These are phyloP conservation scores for Juncus inflexus DNA, from an alignment of 176 grass and related monocot genomes.

Conservation along the genomic window DNA sequence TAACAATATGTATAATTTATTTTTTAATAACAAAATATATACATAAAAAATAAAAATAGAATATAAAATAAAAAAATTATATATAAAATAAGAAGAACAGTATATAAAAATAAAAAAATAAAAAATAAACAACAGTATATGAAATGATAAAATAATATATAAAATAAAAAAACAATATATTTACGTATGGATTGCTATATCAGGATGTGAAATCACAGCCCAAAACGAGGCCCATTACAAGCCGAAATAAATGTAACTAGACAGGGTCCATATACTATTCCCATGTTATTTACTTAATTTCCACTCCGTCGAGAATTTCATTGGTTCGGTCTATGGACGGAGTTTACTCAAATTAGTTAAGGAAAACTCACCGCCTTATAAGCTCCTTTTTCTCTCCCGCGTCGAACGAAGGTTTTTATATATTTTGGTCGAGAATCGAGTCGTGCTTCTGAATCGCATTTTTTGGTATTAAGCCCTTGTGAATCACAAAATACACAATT, in stretches of 20 bases:
- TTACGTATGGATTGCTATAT: too few species aligned
- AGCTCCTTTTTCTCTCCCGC: background rate
- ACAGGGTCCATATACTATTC: background rate
- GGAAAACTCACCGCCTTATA: constrained; percentile 5
- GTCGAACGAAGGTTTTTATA: background rate
- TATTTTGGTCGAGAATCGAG: background rate
- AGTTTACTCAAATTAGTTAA: background rate
- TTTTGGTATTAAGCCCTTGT: background rate
- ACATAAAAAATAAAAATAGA: too few species aligned
- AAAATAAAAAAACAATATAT: too few species aligned
- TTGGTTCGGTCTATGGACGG: background rate
- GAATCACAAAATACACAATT: background rate
- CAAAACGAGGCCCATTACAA: too few species aligned
- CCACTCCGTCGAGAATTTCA: background rate
- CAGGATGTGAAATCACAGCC: background rate
- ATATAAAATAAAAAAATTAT: too few species aligned
- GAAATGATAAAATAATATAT: too few species aligned
- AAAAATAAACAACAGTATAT: too few species aligned
- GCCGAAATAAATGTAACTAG: too few species aligned
- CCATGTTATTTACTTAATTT: background rate
- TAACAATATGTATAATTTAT: too few species aligned
- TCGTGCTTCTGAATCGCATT: background rate
- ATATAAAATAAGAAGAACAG: too few species aligned
- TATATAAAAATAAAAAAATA: too few species aligned
- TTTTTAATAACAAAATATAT: too few species aligned